Evolutionary conservation across 1,139 yeast species (phyloP).

Genomic region (Blastobotrys persicus): DNA sequence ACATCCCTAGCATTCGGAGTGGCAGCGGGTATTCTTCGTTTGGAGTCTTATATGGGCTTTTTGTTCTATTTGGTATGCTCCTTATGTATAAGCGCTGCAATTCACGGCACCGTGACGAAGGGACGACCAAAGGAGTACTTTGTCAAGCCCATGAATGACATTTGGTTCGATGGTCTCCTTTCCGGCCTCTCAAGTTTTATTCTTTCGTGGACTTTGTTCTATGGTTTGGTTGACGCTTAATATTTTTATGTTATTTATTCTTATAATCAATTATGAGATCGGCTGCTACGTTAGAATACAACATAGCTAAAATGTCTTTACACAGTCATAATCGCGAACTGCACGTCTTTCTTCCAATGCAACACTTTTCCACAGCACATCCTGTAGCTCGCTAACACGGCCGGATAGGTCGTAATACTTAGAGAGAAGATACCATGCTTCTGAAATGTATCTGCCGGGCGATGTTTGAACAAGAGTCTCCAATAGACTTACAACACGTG

Average conservation of each 20-base stretch:
- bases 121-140: conserved; percentile 49
- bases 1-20: conserved; percentile 66
- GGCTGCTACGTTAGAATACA: not conserved
- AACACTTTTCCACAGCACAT: conserved; percentile 64
- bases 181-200: conserved; percentile 66
- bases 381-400: conserved; percentile 51
- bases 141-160: conserved; percentile 51
- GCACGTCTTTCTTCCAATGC: conserved; percentile 67
- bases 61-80: conserved; percentile 54
- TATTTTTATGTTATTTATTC: too few species aligned
- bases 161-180: conserved; percentile 55
- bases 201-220: conserved; percentile 83
- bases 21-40: conserved; percentile 67
- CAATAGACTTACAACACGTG: conserved; percentile 60
- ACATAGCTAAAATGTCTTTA: conserved; percentile 7
- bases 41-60: conserved; percentile 66
- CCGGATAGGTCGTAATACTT: conserved; percentile 61
- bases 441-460: conserved; percentile 58
- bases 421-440: conserved; percentile 72
- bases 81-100: conserved; percentile 44
- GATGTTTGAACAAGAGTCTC: conserved; percentile 55
- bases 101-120: conserved; percentile 45
- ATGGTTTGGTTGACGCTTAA: conserved; percentile 54
- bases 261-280: too few species aligned
- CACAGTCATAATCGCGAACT: conserved; percentile 46